Base-by-base conservation (phyloP, 2,329 filamentous ascomycete species). In the Knufia petricola region DNA sequence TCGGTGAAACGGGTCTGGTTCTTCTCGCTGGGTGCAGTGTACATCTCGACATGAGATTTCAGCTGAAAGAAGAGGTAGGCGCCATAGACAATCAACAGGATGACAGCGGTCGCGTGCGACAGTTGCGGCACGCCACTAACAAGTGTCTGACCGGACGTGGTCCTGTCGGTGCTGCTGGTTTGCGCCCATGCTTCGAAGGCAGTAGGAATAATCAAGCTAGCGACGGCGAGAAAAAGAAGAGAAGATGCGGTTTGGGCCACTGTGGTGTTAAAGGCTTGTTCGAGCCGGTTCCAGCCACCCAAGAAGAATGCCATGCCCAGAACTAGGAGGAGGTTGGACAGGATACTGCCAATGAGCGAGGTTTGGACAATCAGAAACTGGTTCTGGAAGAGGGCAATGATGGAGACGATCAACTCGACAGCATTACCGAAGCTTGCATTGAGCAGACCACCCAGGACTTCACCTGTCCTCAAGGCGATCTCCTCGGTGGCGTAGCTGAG, bases 361-460 rank as follows among this genome's bases (percentile, higher is more conserved):
- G 89, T 94, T 66, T 95, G 87, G 4, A 95, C 88, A 52, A 96
- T 94, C 28, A 84, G 70, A 20, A 94, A 78, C 65, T 94, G 78
- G 45, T 76, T 64, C 51, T 94, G 77, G 23, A 77, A 69, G 40
- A 95, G 69, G 1, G 89, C 89, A 58, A 95, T 85, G 57, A 95
- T 79, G 20, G 86, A 85, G 38, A 95, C 86, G 52, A 94, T 94
- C 59, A 94, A 69, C 63, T 94, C 87, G 52, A 94, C 87, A 3
- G 87, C 87, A 61, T 94, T 94, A 48, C 88, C 90, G 63, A 95
- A 95, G 2, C 84, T 85, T 4, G 89, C 89, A 61, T 95, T 95
- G 49, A 95, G 74, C 30, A 96, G 71, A 49, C 89, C 90, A 53
- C 90, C 90, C 2, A 95, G 69, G 0, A 86, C 89, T 64, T 95